Conservation (phyloP, 2,329 filamentous ascomycete genomes). For the Penicillium frequentans region DNA sequence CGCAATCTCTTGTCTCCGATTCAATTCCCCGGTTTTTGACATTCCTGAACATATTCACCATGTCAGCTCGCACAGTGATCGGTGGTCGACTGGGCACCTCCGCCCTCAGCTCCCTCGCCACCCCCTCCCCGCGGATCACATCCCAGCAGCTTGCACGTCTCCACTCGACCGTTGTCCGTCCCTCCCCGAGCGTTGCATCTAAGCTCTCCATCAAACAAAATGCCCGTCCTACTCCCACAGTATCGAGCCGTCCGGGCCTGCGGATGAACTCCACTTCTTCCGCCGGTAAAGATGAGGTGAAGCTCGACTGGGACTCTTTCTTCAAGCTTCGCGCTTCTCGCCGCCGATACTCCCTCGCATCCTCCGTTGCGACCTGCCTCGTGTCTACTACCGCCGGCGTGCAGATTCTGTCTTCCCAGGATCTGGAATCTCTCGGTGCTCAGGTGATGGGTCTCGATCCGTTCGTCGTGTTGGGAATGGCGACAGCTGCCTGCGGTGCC, state of each 20-base stretch:
- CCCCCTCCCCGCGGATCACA: constrained; percentile 20
- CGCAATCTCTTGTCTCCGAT: constrained; percentile 11
- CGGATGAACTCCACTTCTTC: constrained; percentile 32
- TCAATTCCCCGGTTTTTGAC: neutral
- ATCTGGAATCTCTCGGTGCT: constrained; percentile 65
- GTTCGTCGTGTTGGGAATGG: constrained; percentile 77
- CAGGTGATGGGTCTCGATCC: constrained; percentile 83
- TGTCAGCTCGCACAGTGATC: constrained; percentile 36
- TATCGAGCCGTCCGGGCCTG: constrained; percentile 7
- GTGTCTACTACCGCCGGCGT: constrained; percentile 56
- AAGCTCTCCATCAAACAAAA: constrained; percentile 14
- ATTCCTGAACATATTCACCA: constrained; percentile 9
- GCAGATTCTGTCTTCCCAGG: constrained; percentile 63
- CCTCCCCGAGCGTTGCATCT: constrained; percentile 15
- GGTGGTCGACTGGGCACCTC: constrained; percentile 27
- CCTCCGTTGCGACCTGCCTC: constrained; percentile 67
- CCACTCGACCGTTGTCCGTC: constrained; percentile 17
- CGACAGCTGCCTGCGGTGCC: constrained; percentile 73
- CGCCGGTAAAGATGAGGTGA: constrained; percentile 32
- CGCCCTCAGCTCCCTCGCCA: constrained; percentile 24
- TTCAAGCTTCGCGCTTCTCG: constrained; percentile 86
- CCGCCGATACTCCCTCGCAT: constrained; percentile 77
- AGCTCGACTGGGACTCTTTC: constrained; percentile 88
- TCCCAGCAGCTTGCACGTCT: constrained; percentile 27
- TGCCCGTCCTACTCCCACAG: constrained; percentile 7